phyloP scores from a whole-genome alignment of 148 eudicot genomes.

The Camellia granthamiana region DNA sequence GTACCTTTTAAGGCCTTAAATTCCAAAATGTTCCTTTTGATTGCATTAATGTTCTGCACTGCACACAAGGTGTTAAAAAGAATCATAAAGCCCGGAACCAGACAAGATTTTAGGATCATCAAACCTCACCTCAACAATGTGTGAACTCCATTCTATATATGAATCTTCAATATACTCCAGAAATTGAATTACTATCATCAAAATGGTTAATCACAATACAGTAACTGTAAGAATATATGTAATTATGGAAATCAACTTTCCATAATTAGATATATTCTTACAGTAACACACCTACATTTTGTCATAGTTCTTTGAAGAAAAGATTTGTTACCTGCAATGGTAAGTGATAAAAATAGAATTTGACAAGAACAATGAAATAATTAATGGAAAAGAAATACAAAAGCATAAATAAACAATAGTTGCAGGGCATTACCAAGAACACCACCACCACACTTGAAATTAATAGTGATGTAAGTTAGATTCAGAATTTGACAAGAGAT shows the following conservation, averaged over 20 bases:
- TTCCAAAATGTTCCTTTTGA: slow-evolving; percentile 32
- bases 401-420: slow-evolving; percentile 36
- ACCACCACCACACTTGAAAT: slow-evolving; percentile 21
- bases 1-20: slow-evolving; percentile 1
- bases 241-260: no score
- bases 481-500: slow-evolving; percentile 33
- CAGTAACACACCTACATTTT: slow-evolving; percentile 7
- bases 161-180: slow-evolving; percentile 13
- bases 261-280: no score
- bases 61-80: slow-evolving; percentile 29
- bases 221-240: no score
- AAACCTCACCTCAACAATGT: slow-evolving; percentile 22
- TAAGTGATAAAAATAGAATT: neutral
- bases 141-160: slow-evolving; percentile 30
- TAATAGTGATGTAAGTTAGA: slow-evolving; percentile 39
- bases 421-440: slow-evolving; percentile 36
- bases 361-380: slow-evolving; percentile 8
- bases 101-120: slow-evolving; percentile 24
- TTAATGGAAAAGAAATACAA: neutral
- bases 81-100: slow-evolving; percentile 25
- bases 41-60: slow-evolving; percentile 20
- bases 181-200: neutral
- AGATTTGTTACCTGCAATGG: neutral
- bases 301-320: slow-evolving; percentile 13
- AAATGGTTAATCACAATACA: slow-evolving; percentile 17